Conservation (phyloP, 2,329 filamentous ascomycete genomes). For the Calonectria hawksworthii region DNA sequence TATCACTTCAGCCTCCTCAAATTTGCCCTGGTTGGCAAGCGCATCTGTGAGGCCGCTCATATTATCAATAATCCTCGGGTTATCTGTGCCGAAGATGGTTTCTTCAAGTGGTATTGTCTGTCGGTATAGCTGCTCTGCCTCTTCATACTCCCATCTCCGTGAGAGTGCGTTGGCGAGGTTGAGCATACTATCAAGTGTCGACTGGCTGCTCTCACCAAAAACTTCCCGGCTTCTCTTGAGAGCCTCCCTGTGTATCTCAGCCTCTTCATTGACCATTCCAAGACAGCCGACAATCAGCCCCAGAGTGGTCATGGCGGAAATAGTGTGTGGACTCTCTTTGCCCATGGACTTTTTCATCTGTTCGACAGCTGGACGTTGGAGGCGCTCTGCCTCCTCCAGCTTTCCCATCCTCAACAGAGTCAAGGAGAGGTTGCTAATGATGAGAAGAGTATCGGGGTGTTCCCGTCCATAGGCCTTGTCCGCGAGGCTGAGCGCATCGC, state of each 20-base stretch:
- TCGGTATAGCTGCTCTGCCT: conserved; percentile 32
- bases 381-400: conserved; percentile 36
- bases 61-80: background rate
- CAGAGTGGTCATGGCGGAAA: background rate
- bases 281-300: background rate
- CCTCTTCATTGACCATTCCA: conserved; percentile 30
- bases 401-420: conserved; percentile 3
- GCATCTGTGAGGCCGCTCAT: background rate
- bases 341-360: background rate
- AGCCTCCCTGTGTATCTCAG: conserved; percentile 1
- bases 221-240: background rate
- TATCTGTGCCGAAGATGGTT: background rate
- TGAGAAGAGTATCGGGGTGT: background rate
- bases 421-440: background rate
- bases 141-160: conserved; percentile 25
- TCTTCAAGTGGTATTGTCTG: background rate
- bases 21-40: background rate
- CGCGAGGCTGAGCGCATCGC: background rate
- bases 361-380: background rate
- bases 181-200: background rate
- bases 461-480: background rate
- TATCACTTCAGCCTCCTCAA: background rate
- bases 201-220: background rate
- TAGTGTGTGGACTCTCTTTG: background rate
- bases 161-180: background rate